These are phyloP conservation scores for Fusarium nygamai DNA, from an alignment of 2,329 filamentous ascomycete species.

Conservation along the genomic window DNA sequence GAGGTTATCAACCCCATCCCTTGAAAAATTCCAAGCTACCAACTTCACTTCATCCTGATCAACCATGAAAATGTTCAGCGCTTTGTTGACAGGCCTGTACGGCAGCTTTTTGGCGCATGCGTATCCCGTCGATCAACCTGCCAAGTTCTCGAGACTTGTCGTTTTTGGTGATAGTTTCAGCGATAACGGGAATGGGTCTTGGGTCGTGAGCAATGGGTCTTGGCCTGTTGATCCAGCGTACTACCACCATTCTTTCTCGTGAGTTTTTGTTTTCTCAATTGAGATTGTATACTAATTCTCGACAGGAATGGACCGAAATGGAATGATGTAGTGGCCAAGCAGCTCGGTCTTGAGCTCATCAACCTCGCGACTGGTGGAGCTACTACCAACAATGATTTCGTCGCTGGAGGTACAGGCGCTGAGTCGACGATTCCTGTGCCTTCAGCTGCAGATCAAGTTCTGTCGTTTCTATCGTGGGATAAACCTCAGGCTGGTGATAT, in stretches of 20 bases:
- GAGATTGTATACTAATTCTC: rapidly evolving
- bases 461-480: conserved; percentile 10
- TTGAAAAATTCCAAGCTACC: not conserved
- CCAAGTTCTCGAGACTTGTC: not conserved
- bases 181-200: conserved; percentile 30
- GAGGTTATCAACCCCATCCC: conserved; percentile 4
- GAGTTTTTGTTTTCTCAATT: rapidly evolving
- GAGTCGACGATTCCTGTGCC: conserved; percentile 18
- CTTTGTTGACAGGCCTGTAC: not conserved
- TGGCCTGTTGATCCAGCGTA: conserved; percentile 32
- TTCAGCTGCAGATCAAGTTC: conserved; percentile 17
- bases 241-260: conserved; percentile 29
- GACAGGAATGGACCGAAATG: conserved; percentile 14
- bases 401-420: conserved; percentile 22
- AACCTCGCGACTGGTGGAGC: conserved; percentile 28
- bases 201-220: conserved; percentile 26
- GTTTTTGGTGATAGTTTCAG: conserved; percentile 36
- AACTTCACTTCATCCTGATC: not conserved
- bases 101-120: not conserved
- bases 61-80: not conserved
- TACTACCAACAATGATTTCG: conserved; percentile 19
- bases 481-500: not conserved
- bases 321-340: conserved; percentile 16
- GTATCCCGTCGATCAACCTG: not conserved
- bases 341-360: conserved; percentile 14